A percentile compares a stretch with the other conserved stretches of the same genome.
phyloP scores from a whole-genome alignment of 2,329 filamentous ascomycete species.

The Aspergillus japonicus region DNA sequence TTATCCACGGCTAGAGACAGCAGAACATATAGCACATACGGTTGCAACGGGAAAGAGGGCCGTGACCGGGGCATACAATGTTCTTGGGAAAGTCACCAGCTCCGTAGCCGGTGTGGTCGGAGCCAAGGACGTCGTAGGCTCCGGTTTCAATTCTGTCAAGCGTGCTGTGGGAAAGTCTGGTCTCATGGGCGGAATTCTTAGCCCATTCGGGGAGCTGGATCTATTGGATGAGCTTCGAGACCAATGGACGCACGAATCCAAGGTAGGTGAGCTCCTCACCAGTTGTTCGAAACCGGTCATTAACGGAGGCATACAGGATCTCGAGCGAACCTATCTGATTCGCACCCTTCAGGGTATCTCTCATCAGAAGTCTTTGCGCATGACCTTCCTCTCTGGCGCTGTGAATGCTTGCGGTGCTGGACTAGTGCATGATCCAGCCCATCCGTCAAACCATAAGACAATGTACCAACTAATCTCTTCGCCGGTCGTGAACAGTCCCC shows the following conservation, averaged over 20 bases:
- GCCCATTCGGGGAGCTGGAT: constrained; percentile 94
- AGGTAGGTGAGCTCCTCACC: constrained; percentile 45
- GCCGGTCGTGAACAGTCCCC: constrained; percentile 85
- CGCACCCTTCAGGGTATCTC: constrained; percentile 92
- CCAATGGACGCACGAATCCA: constrained; percentile 97
- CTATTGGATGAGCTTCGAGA: constrained; percentile 91
- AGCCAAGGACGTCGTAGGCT: constrained; percentile 86
- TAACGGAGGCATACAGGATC: constrained; percentile 55
- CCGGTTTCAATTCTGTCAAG: constrained; percentile 92
- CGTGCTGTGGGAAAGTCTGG: constrained; percentile 94
- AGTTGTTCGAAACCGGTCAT: background rate
- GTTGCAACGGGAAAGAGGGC: constrained; percentile 95
- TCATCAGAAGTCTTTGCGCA: constrained; percentile 90
- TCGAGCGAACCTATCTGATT: constrained; percentile 94
- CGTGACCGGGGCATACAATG: constrained; percentile 93
- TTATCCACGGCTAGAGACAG: constrained; percentile 86
- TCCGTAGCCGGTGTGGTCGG: constrained; percentile 94
- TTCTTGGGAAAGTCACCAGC: constrained; percentile 91
- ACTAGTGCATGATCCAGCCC: constrained; percentile 87
- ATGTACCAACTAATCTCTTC: constrained; percentile 99
- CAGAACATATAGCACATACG: constrained; percentile 87
- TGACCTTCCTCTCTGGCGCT: constrained; percentile 91
- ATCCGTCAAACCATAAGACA: constrained; percentile 92
- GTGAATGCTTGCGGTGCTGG: constrained; percentile 91
- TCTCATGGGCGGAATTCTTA: constrained; percentile 91